Percentiles rank a stretch among this genome's conserved stretches.
Conservation (phyloP, 495 filamentous ascomycete genomes). For the Darksidea phi region DNA sequence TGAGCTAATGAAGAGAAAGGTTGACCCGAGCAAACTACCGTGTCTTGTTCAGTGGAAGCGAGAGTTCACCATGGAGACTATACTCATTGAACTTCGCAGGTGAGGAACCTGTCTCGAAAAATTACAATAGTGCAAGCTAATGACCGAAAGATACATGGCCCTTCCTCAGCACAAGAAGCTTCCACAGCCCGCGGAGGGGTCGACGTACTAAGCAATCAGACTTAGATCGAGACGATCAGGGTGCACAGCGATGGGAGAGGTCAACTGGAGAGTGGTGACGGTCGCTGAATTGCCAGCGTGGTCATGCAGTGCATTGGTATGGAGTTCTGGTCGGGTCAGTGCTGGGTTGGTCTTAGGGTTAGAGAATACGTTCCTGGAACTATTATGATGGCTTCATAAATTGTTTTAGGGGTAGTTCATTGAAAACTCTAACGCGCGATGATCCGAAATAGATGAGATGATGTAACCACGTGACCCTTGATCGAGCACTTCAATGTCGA, state of each 20-base stretch:
- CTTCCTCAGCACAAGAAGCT: conserved; percentile 89
- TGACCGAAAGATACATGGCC: conserved; percentile 79
- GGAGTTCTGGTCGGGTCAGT: conserved; percentile 29
- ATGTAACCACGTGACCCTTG: background rate
- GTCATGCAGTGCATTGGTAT: conserved; percentile 28
- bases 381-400: background rate
- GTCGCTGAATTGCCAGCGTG: background rate
- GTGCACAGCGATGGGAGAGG: no score
- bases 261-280: no score
- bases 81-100: conserved; percentile 85
- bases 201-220: conserved; percentile 52
- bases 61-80: conserved; percentile 88
- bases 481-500: no score
- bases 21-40: conserved; percentile 77
- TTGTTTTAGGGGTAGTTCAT: background rate
- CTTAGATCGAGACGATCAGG: no score
- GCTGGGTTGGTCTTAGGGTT: conserved; percentile 2
- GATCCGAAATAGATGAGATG: background rate
- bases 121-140: no score
- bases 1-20: conserved; percentile 50
- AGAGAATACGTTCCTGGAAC: conserved; percentile 7
- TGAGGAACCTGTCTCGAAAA: no score
- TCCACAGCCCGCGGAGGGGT: conserved; percentile 86
- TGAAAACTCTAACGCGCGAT: background rate
- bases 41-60: conserved; percentile 86